Evolutionary conservation across 352 stramenopile species (phyloP), one percentile per base, ranked within the genome.

Genomic region (Pythium angustatum): DNA sequence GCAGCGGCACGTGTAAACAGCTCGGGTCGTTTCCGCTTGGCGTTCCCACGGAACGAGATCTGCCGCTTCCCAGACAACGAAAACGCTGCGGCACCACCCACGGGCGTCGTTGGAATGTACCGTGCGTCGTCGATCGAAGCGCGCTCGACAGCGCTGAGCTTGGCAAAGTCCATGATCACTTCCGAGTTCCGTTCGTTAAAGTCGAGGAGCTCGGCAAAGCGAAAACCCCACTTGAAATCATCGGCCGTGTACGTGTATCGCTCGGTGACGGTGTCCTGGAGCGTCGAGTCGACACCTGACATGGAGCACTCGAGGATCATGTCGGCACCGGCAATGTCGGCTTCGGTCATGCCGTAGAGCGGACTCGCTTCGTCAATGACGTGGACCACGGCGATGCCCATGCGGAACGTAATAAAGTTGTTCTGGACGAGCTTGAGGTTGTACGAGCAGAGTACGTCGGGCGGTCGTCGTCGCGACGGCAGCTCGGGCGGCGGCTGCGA

Each of bases 371-470:
- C 81, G 44, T 91, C 79, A 48, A 94, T 90, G 21, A 94, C 66
- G 31, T 94, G 85, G 33, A 94, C 83, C 9, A 91, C 79, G 4
- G 85, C 83, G 21, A 94, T 69, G 36, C 82, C 83, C 79, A 94
- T 91, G 27, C 85, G 85, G 54, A 94, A 93, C 34, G 85, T 92
- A 58, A 94, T 91, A 38, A 93, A 94, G 41, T 92, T 92, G 66
- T 89, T 87, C 38, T 93, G 85, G 58, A 89, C 36, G 26, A 94
- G 64, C 55, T 87, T 83, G 53, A 94, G 75, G 26, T 91, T 88
- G 69, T 93, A 91, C 52, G 81, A 91, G 28, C 79, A 82, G 0
- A 93, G 60, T 34, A 84, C 71, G 59, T 68, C 54, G 17, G 45
- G 54, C 8, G 28, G 43, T 5, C 21, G 54, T n/a, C 11, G 36